Conservation (phyloP, 805 yeast species). For the Starmerella gropengiesseri region DNA sequence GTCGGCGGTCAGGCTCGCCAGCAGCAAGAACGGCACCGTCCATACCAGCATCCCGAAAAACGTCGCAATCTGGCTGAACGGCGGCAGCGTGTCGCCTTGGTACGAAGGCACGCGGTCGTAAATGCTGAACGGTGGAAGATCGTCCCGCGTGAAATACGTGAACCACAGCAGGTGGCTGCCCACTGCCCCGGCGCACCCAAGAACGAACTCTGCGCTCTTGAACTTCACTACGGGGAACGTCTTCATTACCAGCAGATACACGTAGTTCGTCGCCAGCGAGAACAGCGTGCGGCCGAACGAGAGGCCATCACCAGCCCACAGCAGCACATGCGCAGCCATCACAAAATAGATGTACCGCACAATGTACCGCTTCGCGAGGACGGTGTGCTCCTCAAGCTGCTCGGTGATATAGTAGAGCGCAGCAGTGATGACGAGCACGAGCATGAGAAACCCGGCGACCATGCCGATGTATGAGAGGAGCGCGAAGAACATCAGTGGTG, state of each 20-base stretch:
- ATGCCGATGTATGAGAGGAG: conserved; percentile 52
- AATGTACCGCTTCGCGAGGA: conserved; percentile 64
- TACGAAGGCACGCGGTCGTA: conserved; percentile 40
- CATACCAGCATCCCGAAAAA: conserved; percentile 89
- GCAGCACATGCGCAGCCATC: conserved; percentile 42
- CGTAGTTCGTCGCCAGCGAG: conserved; percentile 56
- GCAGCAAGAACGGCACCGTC: conserved; percentile 86
- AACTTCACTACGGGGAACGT: conserved; percentile 77
- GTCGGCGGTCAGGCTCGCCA: conserved; percentile 83
- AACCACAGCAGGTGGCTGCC: conserved; percentile 86
- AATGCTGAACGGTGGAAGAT: conserved; percentile 45
- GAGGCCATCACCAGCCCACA: conserved; percentile 66
- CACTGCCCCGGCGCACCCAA: conserved; percentile 61
- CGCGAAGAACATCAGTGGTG: conserved; percentile 42
- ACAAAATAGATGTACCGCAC: conserved; percentile 51
- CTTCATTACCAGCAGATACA: conserved; percentile 66
- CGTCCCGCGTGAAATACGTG: conserved; percentile 59
- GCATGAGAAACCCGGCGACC: conserved; percentile 47
- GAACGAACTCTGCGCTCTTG: conserved; percentile 56
- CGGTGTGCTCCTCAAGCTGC: conserved; percentile 85
- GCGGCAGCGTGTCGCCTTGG: conserved; percentile 59
- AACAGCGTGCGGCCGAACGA: conserved; percentile 59
- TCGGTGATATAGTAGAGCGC: conserved; percentile 88
- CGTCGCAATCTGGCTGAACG: conserved; percentile 84
- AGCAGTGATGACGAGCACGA: conserved; percentile 63